Conservation (phyloP, 805 yeast genomes). For the Candida boleticola region DNA sequence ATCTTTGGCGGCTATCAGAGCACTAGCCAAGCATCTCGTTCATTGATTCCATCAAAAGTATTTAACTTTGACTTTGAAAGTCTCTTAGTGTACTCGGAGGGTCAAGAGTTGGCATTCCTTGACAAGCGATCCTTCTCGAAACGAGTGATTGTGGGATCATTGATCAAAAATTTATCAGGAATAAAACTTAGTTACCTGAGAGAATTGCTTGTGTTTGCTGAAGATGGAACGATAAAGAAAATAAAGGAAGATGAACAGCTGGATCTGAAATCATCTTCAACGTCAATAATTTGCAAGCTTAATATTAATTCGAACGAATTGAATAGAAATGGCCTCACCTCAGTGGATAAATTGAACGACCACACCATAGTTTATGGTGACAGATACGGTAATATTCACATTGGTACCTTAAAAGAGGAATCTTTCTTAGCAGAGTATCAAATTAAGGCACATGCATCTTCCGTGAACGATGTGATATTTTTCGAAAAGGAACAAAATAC, state of each 20-base stretch:
- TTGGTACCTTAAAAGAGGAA: constrained; percentile 18
- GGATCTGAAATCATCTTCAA: constrained; percentile 10
- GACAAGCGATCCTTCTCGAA: constrained; percentile 11
- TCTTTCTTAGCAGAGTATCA: constrained; percentile 18
- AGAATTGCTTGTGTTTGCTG: constrained; percentile 40
- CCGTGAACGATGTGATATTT: constrained; percentile 44
- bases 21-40: neutral
- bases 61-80: constrained; percentile 18
- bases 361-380: constrained; percentile 43
- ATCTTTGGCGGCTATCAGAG: neutral
- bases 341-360: constrained; percentile 30
- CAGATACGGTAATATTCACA: constrained; percentile 42
- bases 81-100: constrained; percentile 28
- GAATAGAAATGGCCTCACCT: constrained; percentile 39
- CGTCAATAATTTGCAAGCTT: constrained; percentile 8
- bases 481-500: constrained; percentile 26
- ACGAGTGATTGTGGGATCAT: constrained; percentile 27
- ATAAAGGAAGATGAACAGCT: constrained; percentile 14
- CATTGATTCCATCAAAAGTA: constrained; percentile 16
- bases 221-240: constrained; percentile 36
- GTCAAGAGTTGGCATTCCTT: constrained; percentile 35
- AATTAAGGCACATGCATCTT: constrained; percentile 50
- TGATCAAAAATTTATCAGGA: constrained; percentile 39
- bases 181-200: constrained; percentile 30
- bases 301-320: constrained; percentile 28